Base-by-base conservation (phyloP, 148 eudicot genomes). In the Chenopodium formosanum region DNA sequence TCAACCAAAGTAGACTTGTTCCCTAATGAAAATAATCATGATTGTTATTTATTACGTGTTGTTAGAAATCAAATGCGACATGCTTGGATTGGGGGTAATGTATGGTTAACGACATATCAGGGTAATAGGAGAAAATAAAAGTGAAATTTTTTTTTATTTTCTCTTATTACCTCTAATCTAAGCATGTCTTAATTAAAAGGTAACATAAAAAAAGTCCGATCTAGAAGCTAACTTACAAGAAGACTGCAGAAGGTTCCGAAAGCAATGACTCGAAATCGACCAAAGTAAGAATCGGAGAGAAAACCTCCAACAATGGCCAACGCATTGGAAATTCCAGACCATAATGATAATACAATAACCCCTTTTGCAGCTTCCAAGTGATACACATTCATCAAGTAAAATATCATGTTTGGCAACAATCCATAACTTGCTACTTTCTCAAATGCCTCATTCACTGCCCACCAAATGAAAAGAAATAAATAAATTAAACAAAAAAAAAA, bases 1-100 rank as follows among this genome's bases (percentile, higher is more conserved):
- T 87, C 75, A 73, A 81, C 87, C 89, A 87, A 17, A 87, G 86
- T 27, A 87, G 56, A 77, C 67, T 67, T 60, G 71, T 82, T 69
- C 89, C 89, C 89, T 87, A 75, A 68, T 11, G 23, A 78, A 47
- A 46, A 12, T 58, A 29, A 71, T 77, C 77, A 77, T 13, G 32
- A 12, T 1, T 2, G 52, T 34, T 34, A 34, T 34, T 34, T 34
- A 34, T 34, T 22, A 12, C 0, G 17, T 56, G 19, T 2, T 56
- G 62, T 17, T 56, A 4, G 7, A 0, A 56, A 56, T 56, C 0
- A 48, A 56, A 56, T 56, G 4, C 5, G 62, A 2, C 17, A 48
- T 48, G 52, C 52, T 48, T 48, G 52, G 3, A 48, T 48, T 48
- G 52, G 13, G 13, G 52, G 13, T 48, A 48, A 48, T 48, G 0